Evolutionary conservation across 768 basidiomycete genomes (phyloP).

Genomic region (Russula sp.): DNA sequence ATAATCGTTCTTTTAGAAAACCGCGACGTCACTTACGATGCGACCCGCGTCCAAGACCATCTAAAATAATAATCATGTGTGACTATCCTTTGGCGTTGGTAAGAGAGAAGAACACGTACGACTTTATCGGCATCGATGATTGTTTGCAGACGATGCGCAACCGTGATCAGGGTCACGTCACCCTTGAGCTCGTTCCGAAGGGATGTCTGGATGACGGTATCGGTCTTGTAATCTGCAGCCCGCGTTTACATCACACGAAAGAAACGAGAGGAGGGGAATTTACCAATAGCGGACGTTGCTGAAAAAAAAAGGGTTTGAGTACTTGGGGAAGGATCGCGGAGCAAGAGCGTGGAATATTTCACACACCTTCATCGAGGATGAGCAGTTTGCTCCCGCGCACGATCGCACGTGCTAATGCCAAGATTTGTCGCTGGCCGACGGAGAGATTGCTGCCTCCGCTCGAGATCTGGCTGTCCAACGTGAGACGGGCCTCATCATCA

Average conservation of each 20-base stretch:
- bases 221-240: conserved; percentile 45
- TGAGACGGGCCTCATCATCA: conserved; percentile 32
- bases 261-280: not conserved
- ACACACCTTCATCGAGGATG: conserved; percentile 48
- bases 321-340: not conserved
- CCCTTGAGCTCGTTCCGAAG: conserved; percentile 39
- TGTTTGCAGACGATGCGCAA: conserved; percentile 52
- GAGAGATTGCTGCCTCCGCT: conserved; percentile 42
- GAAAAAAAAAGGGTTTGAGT: not conserved
- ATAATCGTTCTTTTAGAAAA: too few species aligned
- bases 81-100: not conserved
- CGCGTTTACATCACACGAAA: not conserved
- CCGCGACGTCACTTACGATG: conserved; percentile 27
- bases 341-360: not conserved
- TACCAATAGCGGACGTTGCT: conserved; percentile 43
- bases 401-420: conserved; percentile 53
- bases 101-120: conserved; percentile 25
- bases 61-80: conserved; percentile 20
- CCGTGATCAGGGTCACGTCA: conserved; percentile 46
- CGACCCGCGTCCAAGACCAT: conserved; percentile 39
- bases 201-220: conserved; percentile 48
- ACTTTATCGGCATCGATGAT: conserved; percentile 60
- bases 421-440: conserved; percentile 54
- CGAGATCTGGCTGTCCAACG: conserved; percentile 39
- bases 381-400: conserved; percentile 50